Percentiles rank a stretch among this genome's conserved stretches.
Evolutionary conservation across 148 eudicot species (phyloP).

Genomic region (Persicaria tinctoria): DNA sequence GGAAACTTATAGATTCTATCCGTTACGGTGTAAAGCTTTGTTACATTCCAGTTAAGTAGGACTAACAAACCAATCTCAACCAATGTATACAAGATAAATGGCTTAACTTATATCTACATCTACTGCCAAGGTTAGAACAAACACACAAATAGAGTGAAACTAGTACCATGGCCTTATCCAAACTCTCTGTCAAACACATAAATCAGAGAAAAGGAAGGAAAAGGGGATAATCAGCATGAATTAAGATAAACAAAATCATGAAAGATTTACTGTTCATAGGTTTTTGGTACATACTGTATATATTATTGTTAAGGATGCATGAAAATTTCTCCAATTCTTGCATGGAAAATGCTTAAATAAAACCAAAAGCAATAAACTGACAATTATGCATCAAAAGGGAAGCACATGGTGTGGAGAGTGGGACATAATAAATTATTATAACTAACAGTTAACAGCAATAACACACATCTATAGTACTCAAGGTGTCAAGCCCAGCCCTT

Average conservation of each 20-base stretch:
- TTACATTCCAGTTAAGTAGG: not conserved
- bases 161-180: not conserved
- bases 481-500: slow-evolving; percentile 2
- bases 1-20: not conserved
- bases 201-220: not conserved
- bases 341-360: slow-evolving; percentile 1
- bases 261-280: not conserved
- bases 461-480: not conserved
- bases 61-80: not conserved
- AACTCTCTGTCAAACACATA: not conserved
- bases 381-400: slow-evolving; percentile 6
- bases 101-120: not conserved
- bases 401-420: not conserved
- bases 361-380: slow-evolving; percentile 3
- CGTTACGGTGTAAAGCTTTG: not conserved
- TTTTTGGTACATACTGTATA: not conserved
- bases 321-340: not conserved
- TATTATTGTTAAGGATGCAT: not conserved
- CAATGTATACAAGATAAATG: not conserved
- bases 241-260: not conserved
- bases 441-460: not conserved
- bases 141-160: not conserved
- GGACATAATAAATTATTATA: not conserved
- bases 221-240: not conserved
- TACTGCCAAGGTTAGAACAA: not conserved